These are phyloP conservation scores for Coemansia sp. DNA, from an alignment of 192 early-diverging fungal species.

Conservation along the genomic window DNA sequence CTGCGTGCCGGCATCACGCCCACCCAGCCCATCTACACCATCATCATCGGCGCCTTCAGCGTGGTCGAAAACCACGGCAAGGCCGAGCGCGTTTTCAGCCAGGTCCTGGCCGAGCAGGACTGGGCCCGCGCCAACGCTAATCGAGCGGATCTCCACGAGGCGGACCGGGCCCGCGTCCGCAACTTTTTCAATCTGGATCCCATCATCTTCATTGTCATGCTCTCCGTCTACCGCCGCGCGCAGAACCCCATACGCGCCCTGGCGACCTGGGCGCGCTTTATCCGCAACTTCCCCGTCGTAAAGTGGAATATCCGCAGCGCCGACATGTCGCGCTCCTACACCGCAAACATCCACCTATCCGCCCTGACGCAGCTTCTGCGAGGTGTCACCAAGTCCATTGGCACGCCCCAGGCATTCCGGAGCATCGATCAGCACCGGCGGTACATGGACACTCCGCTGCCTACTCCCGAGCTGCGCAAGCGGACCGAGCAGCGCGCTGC, in stretches of 20 bases:
- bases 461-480: constrained; percentile 2
- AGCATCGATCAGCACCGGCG: background rate
- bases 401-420: constrained; percentile 9
- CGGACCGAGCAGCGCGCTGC: constrained; percentile 6
- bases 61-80: background rate
- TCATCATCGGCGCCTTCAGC: constrained; percentile 46
- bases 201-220: constrained; percentile 47
- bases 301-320: constrained; percentile 47
- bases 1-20: constrained; percentile 49
- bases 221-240: constrained; percentile 33
- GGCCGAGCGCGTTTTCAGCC: constrained; percentile 41
- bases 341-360: constrained; percentile 31
- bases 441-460: constrained; percentile 18
- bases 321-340: constrained; percentile 32
- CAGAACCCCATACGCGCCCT: constrained; percentile 31
- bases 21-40: constrained; percentile 45
- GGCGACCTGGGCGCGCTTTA: constrained; percentile 44
- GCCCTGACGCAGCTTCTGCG: constrained; percentile 41
- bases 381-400: constrained; percentile 26
- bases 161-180: constrained; percentile 24
- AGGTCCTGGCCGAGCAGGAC: constrained; percentile 34
- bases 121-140: constrained; percentile 18
- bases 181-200: constrained; percentile 50
- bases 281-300: constrained; percentile 43
- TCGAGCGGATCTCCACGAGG: constrained; percentile 4